Evolutionary conservation across 2,329 filamentous ascomycete species (phyloP).

Genomic region (Neurospora crassa): DNA sequence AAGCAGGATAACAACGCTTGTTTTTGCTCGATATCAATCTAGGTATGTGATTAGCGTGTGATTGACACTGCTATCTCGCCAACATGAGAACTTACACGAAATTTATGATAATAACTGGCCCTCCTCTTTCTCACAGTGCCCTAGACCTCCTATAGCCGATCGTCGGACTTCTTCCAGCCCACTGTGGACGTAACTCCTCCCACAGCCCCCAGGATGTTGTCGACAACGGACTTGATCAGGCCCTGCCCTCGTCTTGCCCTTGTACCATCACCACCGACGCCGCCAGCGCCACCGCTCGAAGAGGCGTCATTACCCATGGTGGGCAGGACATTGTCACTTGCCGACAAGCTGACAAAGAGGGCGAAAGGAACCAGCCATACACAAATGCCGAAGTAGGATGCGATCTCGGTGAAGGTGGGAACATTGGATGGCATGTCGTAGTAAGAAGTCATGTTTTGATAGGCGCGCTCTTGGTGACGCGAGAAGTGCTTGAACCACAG

Average conservation of each 20-base stretch:
- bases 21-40: not conserved
- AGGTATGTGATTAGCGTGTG: not conserved
- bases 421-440: conserved; percentile 53
- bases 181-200: conserved; percentile 32
- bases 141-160: conserved; percentile 11
- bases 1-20: not conserved
- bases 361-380: conserved; percentile 96
- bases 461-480: conserved; percentile 45
- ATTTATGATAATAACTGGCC: not conserved
- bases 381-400: conserved; percentile 90
- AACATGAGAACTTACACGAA: not conserved
- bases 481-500: conserved; percentile 95
- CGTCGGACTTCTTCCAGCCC: conserved; percentile 30
- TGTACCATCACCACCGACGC: conserved; percentile 32
- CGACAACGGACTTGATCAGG: conserved; percentile 57
- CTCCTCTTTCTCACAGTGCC: not conserved
- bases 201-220: conserved; percentile 44
- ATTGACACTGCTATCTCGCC: not conserved
- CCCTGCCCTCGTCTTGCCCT: conserved; percentile 46
- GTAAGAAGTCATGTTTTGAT: conserved; percentile 47
- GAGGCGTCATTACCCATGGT: conserved; percentile 73
- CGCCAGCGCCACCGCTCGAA: conserved; percentile 21
- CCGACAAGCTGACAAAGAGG: conserved; percentile 87
- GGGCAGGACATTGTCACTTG: conserved; percentile 88
- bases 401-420: conserved; percentile 87